These are phyloP conservation scores for Podochytrium sp. DNA, from an alignment of 192 early-diverging fungal genomes.

Conservation along the genomic window DNA sequence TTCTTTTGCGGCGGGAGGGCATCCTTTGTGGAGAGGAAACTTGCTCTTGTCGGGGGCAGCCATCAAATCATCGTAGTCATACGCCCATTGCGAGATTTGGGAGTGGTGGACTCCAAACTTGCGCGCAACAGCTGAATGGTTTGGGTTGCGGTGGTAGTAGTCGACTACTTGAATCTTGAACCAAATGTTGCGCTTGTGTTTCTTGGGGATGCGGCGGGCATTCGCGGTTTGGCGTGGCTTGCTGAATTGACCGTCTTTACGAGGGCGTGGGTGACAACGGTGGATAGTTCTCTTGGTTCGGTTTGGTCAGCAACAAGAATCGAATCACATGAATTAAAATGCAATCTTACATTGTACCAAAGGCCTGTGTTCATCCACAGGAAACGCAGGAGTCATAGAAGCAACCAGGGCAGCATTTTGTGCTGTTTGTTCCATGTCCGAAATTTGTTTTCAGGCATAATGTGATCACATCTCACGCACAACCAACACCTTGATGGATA, in stretches of 20 bases:
- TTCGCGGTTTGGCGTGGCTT: not conserved
- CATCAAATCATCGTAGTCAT: not conserved
- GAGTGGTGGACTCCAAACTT: not conserved
- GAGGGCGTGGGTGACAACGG: not conserved
- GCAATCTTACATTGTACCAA: too few relatives aligned
- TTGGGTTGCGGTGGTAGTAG: not conserved
- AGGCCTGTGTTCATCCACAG: too few relatives aligned
- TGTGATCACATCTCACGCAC: too few relatives aligned
- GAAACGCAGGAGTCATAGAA: not conserved
- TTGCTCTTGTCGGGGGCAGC: not conserved
- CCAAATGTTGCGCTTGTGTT: not conserved
- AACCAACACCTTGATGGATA: too few relatives aligned
- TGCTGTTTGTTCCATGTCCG: too few relatives aligned
- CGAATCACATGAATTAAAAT: not conserved
- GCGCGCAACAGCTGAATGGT: not conserved
- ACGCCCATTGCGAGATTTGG: not conserved
- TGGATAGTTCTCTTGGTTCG: not conserved
- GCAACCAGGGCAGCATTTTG: not conserved
- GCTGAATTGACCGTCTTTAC: not conserved
- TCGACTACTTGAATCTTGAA: not conserved
- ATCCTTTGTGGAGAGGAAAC: not conserved
- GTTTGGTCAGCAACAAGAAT: not conserved
- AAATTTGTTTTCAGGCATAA: too few relatives aligned
- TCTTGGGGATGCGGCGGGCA: not conserved
- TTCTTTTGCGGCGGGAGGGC: not conserved